Base-by-base conservation (phyloP, 2,329 filamentous ascomycete species). In the Xylaria polymorpha region DNA sequence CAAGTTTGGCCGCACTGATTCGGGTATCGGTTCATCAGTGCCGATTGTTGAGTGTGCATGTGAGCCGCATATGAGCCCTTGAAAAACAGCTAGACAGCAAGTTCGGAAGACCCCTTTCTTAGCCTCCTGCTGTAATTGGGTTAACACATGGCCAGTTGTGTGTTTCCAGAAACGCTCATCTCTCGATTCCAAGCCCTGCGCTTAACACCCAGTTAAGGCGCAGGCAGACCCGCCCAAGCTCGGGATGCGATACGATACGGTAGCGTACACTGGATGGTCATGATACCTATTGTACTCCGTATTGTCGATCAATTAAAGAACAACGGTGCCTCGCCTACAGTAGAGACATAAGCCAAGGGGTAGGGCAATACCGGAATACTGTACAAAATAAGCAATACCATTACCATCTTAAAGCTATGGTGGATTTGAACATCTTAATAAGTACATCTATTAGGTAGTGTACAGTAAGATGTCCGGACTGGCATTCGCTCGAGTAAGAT, bases 101-200 rank as follows among this genome's bases (percentile, higher is more conserved):
- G 35, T 46, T 55, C 35, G 4, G n/a, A 35, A 39, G 41, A 20
- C 46, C 46, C 63, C 63, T 60, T 60, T 66, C 37, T 55, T 46
- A 64, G 55, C 22, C 61, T 41, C 55, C 35, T 44, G 43, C 44
- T 20, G 18, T 58, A 57, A 32, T 37, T 39, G 12, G 25, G 32
- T 20, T 12, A 37, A 37, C 32, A 51, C 25, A 32, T 44, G 43
- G 48, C 4, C 48, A 50, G 46, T 50, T 25, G 20, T 50, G 46
- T 53, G 50, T 53, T 39, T 51, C 35, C 20, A n/a, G 32, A 35
- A 41, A 39, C 9, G 32, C 15, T 9, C 41, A n/a, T 56, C 50
- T 63, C 51, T 39, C 4, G 15, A 50, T 64, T 25, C 20, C 51
- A 57, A 48, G 53, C 32, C 61, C 51, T 63, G 18, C 44, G 15